Evolutionary conservation across 176 grass and related monocot genomes (phyloP), one percentile per base, ranked within the genome.

Genomic region (Coix lacrymajobi): DNA sequence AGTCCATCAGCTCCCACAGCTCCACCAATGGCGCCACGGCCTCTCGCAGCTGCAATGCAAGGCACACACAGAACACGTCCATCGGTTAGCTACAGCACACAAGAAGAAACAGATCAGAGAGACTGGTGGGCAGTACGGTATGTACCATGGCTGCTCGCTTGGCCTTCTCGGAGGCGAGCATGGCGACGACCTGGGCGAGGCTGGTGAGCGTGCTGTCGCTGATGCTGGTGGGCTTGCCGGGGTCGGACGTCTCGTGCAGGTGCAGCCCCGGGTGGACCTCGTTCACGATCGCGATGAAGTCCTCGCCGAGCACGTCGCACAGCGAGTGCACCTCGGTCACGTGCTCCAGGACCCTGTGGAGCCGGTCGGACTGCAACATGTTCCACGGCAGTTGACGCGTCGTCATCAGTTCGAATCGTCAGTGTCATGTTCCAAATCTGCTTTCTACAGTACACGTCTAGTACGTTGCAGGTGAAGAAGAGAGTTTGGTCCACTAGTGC

Each of bases 1-100:
- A 84, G 62, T 92, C 87, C 91, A 92, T 92, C 39, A 89, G 76
- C 19, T 89, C 84, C 91, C 91, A 92, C 14, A 92, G 84, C 49
- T 89, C 87, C 19, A 92, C 72, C 60, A 92, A 22, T 7, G 83
- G 81, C 52, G 72, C 19, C 62, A 74, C 83, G 24, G 70, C 76
- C 13, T 91, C 89, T 54, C 89, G 75, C 79, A 91, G 69, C 89
- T 73, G 70, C 70, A 64, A 63, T 85, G 81, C 51, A 38, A 65
- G 0, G 29, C 46, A 48, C n/a, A 17, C 16, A 10, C 34, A 46
- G 36, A 78, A 4, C 78, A 71, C 2, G 17, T 0, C 7, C 19
- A 14, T 4, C 29, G 20, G 31, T 54, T 0, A 79, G 19, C 24
- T 1, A 30, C 20, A n/a, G 45, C 3, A 46, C 3, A 69, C 65